Conservation (phyloP, 495 filamentous ascomycete genomes). For the Tetracladium marchalianum region DNA sequence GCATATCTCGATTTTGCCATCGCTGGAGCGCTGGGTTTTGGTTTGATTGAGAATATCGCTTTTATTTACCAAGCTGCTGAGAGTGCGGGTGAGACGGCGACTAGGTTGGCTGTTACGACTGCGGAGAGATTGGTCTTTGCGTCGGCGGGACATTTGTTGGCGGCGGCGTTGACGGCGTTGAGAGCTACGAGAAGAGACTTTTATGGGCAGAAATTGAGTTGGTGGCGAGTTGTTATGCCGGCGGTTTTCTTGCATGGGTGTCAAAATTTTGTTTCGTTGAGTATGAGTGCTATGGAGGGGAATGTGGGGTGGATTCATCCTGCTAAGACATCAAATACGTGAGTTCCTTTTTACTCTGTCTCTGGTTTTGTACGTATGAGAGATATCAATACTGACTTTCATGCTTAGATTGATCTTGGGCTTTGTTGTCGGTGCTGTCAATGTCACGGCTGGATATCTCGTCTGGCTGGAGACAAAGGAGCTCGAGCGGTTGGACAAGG, state of each 20-base stretch:
- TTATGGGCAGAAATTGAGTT: constrained; percentile 15
- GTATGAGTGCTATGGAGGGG: constrained; percentile 15
- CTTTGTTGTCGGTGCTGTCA: no score
- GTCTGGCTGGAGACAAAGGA: no score
- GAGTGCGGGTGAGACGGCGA: not conserved
- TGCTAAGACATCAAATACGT: not conserved
- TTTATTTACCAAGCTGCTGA: constrained; percentile 11
- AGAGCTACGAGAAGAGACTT: constrained; percentile 17
- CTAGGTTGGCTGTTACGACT: constrained; percentile 6
- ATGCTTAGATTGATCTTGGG: no score
- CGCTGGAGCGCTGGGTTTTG: constrained; percentile 16
- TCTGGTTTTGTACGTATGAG: no score
- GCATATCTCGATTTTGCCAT: constrained; percentile 17
- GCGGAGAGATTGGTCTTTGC: constrained; percentile 15
- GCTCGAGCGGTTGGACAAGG: no score
- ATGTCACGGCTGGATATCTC: no score
- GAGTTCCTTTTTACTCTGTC: no score
- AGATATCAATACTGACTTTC: no score
- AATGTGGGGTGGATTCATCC: constrained; percentile 24
- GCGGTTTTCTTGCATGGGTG: constrained; percentile 15
- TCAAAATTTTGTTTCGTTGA: constrained; percentile 14
- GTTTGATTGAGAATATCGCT: constrained; percentile 16
- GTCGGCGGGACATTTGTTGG: constrained; percentile 11
- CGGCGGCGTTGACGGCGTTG: constrained; percentile 15
- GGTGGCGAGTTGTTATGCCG: constrained; percentile 11